Percentiles rank a stretch among this genome's conserved stretches.
These are phyloP conservation scores for Saccharomyces hybrid DNA, from an alignment of 1,139 yeast species.

Conservation along the genomic window DNA sequence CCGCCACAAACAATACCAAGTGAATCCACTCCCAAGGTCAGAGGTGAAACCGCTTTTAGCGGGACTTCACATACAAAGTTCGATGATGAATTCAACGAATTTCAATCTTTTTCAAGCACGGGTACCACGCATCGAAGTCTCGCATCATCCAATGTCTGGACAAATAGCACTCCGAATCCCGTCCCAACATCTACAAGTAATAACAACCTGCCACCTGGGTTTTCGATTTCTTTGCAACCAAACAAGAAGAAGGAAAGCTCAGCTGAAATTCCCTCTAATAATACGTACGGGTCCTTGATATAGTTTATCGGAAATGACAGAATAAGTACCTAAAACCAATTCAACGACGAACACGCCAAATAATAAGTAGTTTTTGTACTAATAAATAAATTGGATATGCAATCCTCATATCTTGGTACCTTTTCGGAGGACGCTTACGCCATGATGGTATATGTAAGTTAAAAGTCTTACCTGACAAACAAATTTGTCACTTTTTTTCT, in stretches of 20 bases:
- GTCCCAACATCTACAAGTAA: constrained; percentile 4
- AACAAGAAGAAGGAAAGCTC: constrained; percentile 12
- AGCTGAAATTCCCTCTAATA: background rate
- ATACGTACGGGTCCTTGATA: background rate
- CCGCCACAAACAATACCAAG: background rate
- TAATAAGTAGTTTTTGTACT: background rate
- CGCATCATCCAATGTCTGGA: background rate
- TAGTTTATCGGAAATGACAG: background rate
- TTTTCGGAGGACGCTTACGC: background rate
- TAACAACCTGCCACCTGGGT: constrained; percentile 32
- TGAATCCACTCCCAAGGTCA: background rate
- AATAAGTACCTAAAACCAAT: background rate
- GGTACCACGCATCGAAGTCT: background rate
- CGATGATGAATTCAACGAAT: background rate
- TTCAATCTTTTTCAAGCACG: background rate
- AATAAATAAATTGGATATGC: background rate
- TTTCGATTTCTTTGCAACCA: constrained; percentile 33
- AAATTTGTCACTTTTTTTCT: background rate
- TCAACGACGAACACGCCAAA: background rate
- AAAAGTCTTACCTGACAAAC: background rate
- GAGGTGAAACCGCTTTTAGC: background rate
- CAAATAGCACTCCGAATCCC: constrained; percentile 2
- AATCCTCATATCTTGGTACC: background rate
- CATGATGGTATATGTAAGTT: background rate
- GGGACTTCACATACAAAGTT: background rate